Evolutionary conservation across 179 eudicot species (phyloP).

Genomic region (Vitellaria paradoxa): DNA sequence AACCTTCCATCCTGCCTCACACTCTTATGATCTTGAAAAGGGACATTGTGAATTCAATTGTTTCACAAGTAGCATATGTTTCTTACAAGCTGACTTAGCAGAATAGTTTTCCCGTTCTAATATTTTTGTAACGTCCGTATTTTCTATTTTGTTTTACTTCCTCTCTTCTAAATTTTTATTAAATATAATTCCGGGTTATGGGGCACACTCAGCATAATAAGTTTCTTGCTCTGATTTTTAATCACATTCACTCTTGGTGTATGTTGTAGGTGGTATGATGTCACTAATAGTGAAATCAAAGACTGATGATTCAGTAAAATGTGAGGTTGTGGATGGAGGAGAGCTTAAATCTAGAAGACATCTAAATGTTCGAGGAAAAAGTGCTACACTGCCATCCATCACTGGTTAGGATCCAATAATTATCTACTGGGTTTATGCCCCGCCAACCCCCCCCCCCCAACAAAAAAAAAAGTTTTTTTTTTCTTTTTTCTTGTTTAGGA

Average conservation of each 20-base stretch:
- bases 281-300: conserved; percentile 72
- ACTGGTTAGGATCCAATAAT: conserved; percentile 47
- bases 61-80: neutral
- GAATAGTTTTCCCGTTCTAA: neutral
- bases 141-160: neutral
- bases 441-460: too few species aligned
- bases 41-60: neutral
- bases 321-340: conserved; percentile 87
- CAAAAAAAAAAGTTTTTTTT: too few species aligned
- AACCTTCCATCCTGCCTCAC: too few species aligned
- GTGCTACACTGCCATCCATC: conserved; percentile 85
- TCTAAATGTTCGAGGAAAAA: conserved; percentile 82
- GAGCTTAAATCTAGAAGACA: conserved; percentile 85
- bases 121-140: neutral
- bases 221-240: neutral
- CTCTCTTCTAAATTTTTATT: neutral
- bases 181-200: neutral
- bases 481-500: too few species aligned
- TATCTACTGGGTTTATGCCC: neutral
- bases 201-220: neutral
- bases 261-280: conserved; percentile 80
- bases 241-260: conserved; percentile 10
- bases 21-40: too few species aligned
- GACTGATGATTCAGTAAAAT: conserved; percentile 68
- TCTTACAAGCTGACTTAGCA: neutral